Evolutionary conservation across 2,329 filamentous ascomycete species (phyloP), one percentile per base, ranked within the genome.

Genomic region (Rhinocladiella mackenziei): DNA sequence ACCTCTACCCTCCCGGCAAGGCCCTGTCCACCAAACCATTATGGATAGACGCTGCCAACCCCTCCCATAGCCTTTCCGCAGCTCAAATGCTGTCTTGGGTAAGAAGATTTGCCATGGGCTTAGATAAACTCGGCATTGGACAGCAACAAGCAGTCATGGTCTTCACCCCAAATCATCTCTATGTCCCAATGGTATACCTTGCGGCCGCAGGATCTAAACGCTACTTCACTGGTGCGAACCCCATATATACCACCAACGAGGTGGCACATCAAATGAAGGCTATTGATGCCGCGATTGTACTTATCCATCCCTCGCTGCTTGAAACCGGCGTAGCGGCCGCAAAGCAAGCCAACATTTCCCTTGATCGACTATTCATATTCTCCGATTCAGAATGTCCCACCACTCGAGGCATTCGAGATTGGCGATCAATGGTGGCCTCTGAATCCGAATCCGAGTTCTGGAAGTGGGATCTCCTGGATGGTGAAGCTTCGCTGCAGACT

Each of bases 101-200:
- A 15, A 81, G 86, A 61, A 78, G 83, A 14, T 62, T 89, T n/a
- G 84, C 82, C 1, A 66, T 78, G 6, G 84, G 84, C 1, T 66
- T 86, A 14, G 70, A 70, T 25, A 70, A 72, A 38, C 71, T 75
- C 19, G 84, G 83, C 2, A 64, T 88, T 28, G 66, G 77, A 50
- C 68, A 70, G 0, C 80, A 82, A 19, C 82, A 85, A 53, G 76
- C 82, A 2, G 75, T 88, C 8, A 68, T 88, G 43, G 66, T 88
- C 14, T 86, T 80, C 62, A 80, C 80, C 0, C 76, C 78, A 17
- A 88, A 87, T 65, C 81, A 74, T 51, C 64, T 88, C 14, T 84
- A 80, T 65, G 84, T 81, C 55, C 80, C 84, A 0, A 66, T 74
- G 1, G 67, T 32, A 9, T 56, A 56, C 37, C 50, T 56, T 10